These are phyloP conservation scores for Schizophyllum amplum DNA, from an alignment of 1,284 basidiomycete species.

Conservation along the genomic window DNA sequence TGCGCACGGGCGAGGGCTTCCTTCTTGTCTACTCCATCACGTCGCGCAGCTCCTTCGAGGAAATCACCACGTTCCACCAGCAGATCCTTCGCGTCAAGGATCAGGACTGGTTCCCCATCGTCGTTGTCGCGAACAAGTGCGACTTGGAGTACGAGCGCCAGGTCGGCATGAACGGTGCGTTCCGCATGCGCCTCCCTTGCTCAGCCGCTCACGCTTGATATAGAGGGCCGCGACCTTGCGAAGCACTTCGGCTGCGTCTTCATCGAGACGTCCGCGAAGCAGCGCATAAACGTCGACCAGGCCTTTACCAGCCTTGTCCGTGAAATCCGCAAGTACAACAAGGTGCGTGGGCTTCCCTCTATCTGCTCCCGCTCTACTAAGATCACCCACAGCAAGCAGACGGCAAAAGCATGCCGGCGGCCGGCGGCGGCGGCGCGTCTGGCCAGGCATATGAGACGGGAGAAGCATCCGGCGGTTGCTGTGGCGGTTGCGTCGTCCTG, in stretches of 20 bases:
- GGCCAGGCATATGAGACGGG: slow-evolving; percentile 20
- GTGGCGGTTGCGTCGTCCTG: slow-evolving; percentile 63
- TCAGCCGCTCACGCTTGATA: slow-evolving; percentile 1
- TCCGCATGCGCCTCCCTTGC: not conserved
- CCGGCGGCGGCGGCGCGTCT: slow-evolving; percentile 28
- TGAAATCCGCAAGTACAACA: slow-evolving; percentile 96
- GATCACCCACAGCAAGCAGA: slow-evolving; percentile 49
- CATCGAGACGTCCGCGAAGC: slow-evolving; percentile 98
- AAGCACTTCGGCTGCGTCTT: slow-evolving; percentile 96
- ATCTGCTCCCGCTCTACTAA: not conserved
- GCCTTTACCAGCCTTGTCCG: slow-evolving; percentile 96
- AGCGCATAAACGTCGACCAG: slow-evolving; percentile 97
- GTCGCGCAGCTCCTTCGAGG: slow-evolving; percentile 95
- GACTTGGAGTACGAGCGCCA: slow-evolving; percentile 98
- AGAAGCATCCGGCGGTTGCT: slow-evolving; percentile 58
- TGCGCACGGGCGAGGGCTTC: slow-evolving; percentile 97
- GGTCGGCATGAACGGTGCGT: slow-evolving; percentile 89
- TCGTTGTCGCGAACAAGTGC: slow-evolving; percentile 98
- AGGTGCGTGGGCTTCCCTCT: slow-evolving; percentile 33
- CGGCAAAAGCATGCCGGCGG: slow-evolving; percentile 45
- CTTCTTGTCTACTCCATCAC: slow-evolving; percentile 99
- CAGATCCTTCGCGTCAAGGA: slow-evolving; percentile 97
- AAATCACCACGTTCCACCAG: slow-evolving; percentile 96
- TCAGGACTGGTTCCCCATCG: slow-evolving; percentile 95
- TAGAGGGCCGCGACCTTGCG: slow-evolving; percentile 96